Evolutionary conservation across 805 yeast species (phyloP).

Genomic region (Teunomyces funiuensis): DNA sequence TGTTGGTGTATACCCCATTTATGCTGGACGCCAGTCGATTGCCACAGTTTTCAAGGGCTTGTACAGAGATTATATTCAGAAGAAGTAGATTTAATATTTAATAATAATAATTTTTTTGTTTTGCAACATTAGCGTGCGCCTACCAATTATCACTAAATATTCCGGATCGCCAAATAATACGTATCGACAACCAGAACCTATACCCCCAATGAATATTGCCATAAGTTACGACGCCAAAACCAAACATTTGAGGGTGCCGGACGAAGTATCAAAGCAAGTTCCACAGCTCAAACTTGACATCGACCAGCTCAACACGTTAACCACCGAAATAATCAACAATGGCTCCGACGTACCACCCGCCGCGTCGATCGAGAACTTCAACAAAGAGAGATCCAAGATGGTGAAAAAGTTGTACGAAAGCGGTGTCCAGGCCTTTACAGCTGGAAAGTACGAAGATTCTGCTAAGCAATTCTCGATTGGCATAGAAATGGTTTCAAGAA

Average conservation of each 20-base stretch:
- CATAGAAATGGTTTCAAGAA: slow-evolving; percentile 62
- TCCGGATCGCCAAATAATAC: neutral
- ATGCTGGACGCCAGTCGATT: too few relatives aligned
- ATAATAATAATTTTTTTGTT: too few relatives aligned
- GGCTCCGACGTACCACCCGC: slow-evolving; percentile 52
- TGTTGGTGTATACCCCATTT: too few relatives aligned
- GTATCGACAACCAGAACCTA: neutral
- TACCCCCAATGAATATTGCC: slow-evolving; percentile 20
- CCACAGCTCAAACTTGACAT: slow-evolving; percentile 42
- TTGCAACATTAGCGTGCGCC: neutral
- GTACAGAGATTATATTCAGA: too few relatives aligned
- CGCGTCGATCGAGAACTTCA: slow-evolving; percentile 55
- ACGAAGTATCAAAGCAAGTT: slow-evolving; percentile 15
- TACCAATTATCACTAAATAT: neutral
- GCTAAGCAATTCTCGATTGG: slow-evolving; percentile 64
- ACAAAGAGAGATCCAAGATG: slow-evolving; percentile 56
- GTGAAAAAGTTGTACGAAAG: slow-evolving; percentile 64
- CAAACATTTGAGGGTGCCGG: slow-evolving; percentile 23
- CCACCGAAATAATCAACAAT: slow-evolving; percentile 38
- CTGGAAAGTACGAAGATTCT: slow-evolving; percentile 56
- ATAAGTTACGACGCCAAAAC: slow-evolving; percentile 28
- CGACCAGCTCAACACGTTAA: slow-evolving; percentile 39
- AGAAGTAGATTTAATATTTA: too few relatives aligned
- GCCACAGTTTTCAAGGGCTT: too few relatives aligned
- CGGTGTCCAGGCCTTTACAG: slow-evolving; percentile 58